Percentiles rank a stretch among this genome's conserved stretches.
Evolutionary conservation across 2,329 filamentous ascomycete species (phyloP).

Genomic region (Aschersonia sp.): DNA sequence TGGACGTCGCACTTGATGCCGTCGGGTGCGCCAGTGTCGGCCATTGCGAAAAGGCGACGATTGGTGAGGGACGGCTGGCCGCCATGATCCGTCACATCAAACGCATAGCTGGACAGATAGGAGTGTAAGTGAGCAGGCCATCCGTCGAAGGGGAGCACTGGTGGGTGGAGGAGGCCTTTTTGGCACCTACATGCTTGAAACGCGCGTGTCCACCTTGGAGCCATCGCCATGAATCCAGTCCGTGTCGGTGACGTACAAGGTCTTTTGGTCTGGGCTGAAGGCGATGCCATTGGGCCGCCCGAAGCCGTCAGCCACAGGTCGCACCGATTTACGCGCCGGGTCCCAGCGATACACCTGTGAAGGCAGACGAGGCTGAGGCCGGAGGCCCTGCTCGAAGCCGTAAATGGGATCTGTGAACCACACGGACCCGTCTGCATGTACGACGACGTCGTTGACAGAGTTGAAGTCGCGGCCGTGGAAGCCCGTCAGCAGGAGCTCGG

Average conservation of each 20-base stretch:
- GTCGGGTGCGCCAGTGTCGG: conserved; percentile 29
- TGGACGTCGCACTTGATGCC: conserved; percentile 30
- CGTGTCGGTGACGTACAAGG: conserved; percentile 30
- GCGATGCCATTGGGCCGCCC: conserved; percentile 29
- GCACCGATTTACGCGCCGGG: conserved; percentile 19
- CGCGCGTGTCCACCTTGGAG: conserved; percentile 11
- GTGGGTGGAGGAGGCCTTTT: not conserved
- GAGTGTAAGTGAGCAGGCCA: too few species aligned
- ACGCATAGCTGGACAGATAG: conserved; percentile 15
- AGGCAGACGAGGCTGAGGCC: conserved; percentile 26
- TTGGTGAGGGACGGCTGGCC: conserved; percentile 27
- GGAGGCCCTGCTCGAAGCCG: conserved; percentile 30
- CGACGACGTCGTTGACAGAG: conserved; percentile 32
- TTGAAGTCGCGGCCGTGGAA: conserved; percentile 32
- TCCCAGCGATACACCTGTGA: conserved; percentile 34
- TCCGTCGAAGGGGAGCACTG: not conserved
- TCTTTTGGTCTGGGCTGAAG: conserved; percentile 29
- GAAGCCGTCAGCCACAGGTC: conserved; percentile 32
- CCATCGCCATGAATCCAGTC: conserved; percentile 19
- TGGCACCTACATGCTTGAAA: conserved; percentile 12
- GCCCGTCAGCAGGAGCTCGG: conserved; percentile 16
- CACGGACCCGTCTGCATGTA: conserved; percentile 24
- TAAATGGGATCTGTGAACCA: conserved; percentile 38
- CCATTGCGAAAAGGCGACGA: conserved; percentile 34
- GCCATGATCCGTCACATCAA: conserved; percentile 14